A percentile compares a stretch with the other conserved stretches of the same genome.
These are phyloP conservation scores for Tuber umbilicatum DNA, from an alignment of 495 filamentous ascomycete genomes.

Conservation along the genomic window DNA sequence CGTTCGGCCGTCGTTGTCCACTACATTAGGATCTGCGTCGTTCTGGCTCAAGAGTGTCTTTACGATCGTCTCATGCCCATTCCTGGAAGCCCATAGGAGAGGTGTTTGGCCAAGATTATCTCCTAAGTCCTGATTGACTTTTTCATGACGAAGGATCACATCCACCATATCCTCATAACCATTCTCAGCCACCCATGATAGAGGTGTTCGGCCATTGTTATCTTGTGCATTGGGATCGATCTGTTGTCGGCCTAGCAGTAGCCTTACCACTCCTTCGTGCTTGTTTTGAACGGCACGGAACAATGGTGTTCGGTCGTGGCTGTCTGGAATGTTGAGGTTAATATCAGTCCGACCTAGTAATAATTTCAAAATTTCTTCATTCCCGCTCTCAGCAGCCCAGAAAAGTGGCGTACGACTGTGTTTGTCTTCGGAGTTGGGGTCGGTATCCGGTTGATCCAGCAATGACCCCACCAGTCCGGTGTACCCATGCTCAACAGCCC, in stretches of 20 bases:
- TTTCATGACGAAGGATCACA: conserved; percentile 9
- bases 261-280: conserved; percentile 3
- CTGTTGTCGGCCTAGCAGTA: not conserved
- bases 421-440: conserved; percentile 8
- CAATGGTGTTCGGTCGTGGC: not conserved
- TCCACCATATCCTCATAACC: conserved; percentile 15
- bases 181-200: conserved; percentile 7
- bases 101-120: conserved; percentile 6
- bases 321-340: not conserved
- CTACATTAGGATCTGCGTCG: not conserved
- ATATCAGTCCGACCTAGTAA: not conserved
- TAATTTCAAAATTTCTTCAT: conserved; percentile 9
- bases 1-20: conserved; percentile 3
- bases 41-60: conserved; percentile 3
- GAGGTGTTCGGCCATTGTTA: conserved; percentile 8
- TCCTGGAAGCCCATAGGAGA: conserved; percentile 9
- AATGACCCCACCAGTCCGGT: conserved; percentile 4
- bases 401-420: conserved; percentile 15
- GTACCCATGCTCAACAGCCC: conserved; percentile 10
- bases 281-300: conserved; percentile 5
- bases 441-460: conserved; percentile 5
- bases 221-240: not conserved
- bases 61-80: conserved; percentile 9
- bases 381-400: conserved; percentile 8
- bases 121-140: not conserved